Conservation (phyloP, 2,329 filamentous ascomycete species). For the Coniochaeta sp. region DNA sequence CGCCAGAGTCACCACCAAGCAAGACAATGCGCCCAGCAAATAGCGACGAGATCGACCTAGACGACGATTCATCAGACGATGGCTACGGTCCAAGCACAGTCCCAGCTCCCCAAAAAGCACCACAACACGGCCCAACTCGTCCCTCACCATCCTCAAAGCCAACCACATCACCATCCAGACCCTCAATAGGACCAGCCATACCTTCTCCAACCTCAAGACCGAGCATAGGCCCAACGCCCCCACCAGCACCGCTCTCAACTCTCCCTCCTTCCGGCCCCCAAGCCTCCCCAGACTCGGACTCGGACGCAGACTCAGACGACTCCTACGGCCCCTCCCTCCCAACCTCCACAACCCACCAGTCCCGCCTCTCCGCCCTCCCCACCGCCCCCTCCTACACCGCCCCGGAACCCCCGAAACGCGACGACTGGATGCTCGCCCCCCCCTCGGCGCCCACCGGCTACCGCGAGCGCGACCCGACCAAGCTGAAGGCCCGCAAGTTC, state of each 20-base stretch:
- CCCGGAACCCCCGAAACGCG: slow-evolving; percentile 51
- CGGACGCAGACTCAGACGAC: slow-evolving; percentile 30
- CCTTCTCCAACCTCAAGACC: slow-evolving; percentile 12
- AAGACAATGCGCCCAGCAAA: slow-evolving; percentile 43
- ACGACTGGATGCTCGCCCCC: slow-evolving; percentile 78
- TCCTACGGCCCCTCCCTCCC: slow-evolving; percentile 53
- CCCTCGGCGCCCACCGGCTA: slow-evolving; percentile 41
- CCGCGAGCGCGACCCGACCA: slow-evolving; percentile 70
- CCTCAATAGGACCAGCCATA: slow-evolving; percentile 27
- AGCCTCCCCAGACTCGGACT: slow-evolving; percentile 8
- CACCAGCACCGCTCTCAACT: slow-evolving; percentile 31
- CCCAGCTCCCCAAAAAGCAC: slow-evolving; percentile 9
- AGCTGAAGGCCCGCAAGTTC: slow-evolving; percentile 75
- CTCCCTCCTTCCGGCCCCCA: slow-evolving; percentile 21
- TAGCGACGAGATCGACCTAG: slow-evolving; percentile 39
- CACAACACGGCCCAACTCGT: slow-evolving; percentile 21
- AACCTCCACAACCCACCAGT: slow-evolving; percentile 37
- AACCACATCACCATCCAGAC: slow-evolving; percentile 9
- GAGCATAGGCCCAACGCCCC: slow-evolving; percentile 18
- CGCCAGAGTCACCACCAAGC: slow-evolving; percentile 30
- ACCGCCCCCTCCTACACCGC: slow-evolving; percentile 20
- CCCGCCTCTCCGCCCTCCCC: slow-evolving; percentile 24
- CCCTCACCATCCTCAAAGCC: slow-evolving; percentile 19
- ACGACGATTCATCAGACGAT: slow-evolving; percentile 32
- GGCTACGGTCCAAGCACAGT: slow-evolving; percentile 30